Evolutionary conservation across 768 basidiomycete species (phyloP).

Genomic region (Suillus occidentalis): DNA sequence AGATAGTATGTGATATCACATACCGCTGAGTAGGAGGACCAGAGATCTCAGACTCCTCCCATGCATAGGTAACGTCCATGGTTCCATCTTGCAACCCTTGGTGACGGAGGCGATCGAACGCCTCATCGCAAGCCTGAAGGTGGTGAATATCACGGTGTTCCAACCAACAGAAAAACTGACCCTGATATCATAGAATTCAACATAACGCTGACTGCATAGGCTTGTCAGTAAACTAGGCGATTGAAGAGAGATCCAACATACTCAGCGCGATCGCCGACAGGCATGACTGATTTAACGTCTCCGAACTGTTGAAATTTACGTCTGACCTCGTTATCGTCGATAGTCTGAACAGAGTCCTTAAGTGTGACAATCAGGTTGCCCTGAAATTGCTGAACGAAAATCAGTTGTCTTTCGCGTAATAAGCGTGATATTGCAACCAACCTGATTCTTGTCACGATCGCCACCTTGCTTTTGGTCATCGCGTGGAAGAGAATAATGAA

Average conservation of each 20-base stretch:
- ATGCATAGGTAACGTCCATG: conserved; percentile 85
- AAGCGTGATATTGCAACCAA: conserved; percentile 32
- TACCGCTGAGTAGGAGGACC: conserved; percentile 48
- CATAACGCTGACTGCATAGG: conserved; percentile 70
- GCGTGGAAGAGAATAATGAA: conserved; percentile 94
- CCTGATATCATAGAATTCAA: conserved; percentile 92
- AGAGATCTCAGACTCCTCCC: conserved; percentile 67
- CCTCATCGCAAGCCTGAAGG: conserved; percentile 69
- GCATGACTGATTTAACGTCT: conserved; percentile 79
- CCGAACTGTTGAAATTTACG: conserved; percentile 88
- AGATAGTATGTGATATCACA: conserved; percentile 6
- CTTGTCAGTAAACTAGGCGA: conserved; percentile 10
- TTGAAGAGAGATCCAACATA: conserved; percentile 26
- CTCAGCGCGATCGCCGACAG: conserved; percentile 65
- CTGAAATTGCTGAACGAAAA: conserved; percentile 59
- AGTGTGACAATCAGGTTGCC: conserved; percentile 83
- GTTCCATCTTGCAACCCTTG: conserved; percentile 81
- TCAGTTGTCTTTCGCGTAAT: conserved; percentile 12
- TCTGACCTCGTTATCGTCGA: conserved; percentile 84
- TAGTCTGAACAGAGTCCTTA: conserved; percentile 65
- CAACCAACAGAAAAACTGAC: conserved; percentile 40
- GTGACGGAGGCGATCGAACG: conserved; percentile 77
- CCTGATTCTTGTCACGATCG: conserved; percentile 80
- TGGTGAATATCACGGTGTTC: conserved; percentile 11
- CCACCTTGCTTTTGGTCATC: conserved; percentile 73